Conservation (phyloP, 495 filamentous ascomycete genomes). For the Penicillium atrosanguineum region DNA sequence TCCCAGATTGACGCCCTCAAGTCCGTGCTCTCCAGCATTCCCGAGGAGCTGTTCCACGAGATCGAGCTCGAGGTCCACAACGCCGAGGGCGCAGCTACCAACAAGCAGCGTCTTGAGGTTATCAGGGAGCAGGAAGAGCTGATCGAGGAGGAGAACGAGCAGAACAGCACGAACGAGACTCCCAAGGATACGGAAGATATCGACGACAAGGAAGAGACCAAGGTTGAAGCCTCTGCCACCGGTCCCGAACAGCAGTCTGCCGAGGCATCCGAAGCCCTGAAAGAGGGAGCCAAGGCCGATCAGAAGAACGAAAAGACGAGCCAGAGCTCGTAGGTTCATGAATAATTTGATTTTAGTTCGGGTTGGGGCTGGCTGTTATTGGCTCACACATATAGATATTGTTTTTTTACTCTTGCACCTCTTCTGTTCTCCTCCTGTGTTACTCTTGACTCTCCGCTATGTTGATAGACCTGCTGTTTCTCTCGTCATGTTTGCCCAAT, state of each 20-base stretch:
- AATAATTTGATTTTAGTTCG: slow-evolving; percentile 11
- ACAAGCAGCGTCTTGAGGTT: slow-evolving; percentile 98
- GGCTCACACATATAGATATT: slow-evolving; percentile 18
- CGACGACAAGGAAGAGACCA: slow-evolving; percentile 66
- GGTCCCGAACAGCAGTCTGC: slow-evolving; percentile 29
- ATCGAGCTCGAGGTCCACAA: slow-evolving; percentile 98
- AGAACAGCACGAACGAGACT: slow-evolving; percentile 72
- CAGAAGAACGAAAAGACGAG: slow-evolving; percentile 29
- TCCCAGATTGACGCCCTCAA: slow-evolving; percentile 92
- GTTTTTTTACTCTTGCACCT: slow-evolving; percentile 6
- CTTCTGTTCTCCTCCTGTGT: slow-evolving; percentile 27
- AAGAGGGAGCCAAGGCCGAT: slow-evolving; percentile 39
- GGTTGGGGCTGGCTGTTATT: slow-evolving; percentile 3
- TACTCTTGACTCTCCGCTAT: slow-evolving; percentile 19
- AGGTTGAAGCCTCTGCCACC: slow-evolving; percentile 25
- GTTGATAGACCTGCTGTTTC: slow-evolving; percentile 23
- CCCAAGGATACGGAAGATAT: slow-evolving; percentile 77
- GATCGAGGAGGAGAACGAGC: slow-evolving; percentile 94
- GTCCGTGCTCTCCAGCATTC: slow-evolving; percentile 87
- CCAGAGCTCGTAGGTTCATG: slow-evolving; percentile 23
- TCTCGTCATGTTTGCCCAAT: slow-evolving; percentile 2
- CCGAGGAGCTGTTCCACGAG: slow-evolving; percentile 98
- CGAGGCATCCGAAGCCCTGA: slow-evolving; percentile 43
- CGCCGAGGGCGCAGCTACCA: slow-evolving; percentile 94
- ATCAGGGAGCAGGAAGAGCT: slow-evolving; percentile 98